Percentiles rank a stretch among this genome's conserved stretches.
Evolutionary conservation across 192 early-diverging fungal genomes (phyloP).

Genomic region (Dispira simplex): DNA sequence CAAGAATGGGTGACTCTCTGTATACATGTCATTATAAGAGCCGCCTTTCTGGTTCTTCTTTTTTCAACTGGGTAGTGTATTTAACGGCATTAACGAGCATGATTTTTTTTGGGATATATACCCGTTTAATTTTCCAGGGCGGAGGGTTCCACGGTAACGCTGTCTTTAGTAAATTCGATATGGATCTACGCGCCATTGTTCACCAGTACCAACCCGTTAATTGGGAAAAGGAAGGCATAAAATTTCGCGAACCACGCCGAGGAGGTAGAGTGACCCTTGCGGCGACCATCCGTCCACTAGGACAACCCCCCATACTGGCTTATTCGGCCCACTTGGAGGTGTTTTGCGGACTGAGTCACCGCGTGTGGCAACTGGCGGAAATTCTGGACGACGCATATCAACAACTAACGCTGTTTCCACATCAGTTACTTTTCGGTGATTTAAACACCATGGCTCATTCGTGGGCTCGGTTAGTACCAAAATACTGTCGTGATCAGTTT

Average conservation of each 20-base stretch:
- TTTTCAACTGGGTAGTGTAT: no score
- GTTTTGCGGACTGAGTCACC: slow-evolving; percentile 56
- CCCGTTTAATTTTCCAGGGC: slow-evolving; percentile 19
- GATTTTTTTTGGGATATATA: no score
- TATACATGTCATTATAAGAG: no score
- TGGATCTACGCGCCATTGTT: slow-evolving; percentile 40
- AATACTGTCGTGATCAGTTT: slow-evolving; percentile 45
- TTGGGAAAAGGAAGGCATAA: slow-evolving; percentile 46
- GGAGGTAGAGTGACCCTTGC: slow-evolving; percentile 50
- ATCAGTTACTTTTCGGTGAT: slow-evolving; percentile 61
- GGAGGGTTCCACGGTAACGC: slow-evolving; percentile 72
- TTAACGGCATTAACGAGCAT: no score
- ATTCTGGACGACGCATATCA: slow-evolving; percentile 40
- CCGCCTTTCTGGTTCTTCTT: no score
- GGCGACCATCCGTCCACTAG: slow-evolving; percentile 32
- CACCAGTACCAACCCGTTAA: slow-evolving; percentile 53
- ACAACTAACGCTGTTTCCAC: slow-evolving; percentile 25
- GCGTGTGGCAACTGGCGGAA: slow-evolving; percentile 48
- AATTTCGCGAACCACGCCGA: slow-evolving; percentile 44
- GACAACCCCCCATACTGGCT: slow-evolving; percentile 36
- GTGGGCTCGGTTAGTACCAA: slow-evolving; percentile 46
- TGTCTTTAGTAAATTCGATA: slow-evolving; percentile 44
- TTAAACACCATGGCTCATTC: slow-evolving; percentile 69
- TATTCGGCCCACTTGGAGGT: slow-evolving; percentile 67
- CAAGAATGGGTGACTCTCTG: no score